A percentile compares a stretch with the other conserved stretches of the same genome.
Evolutionary conservation across 345 rosid genomes (phyloP).

Genomic region (Kernera saxatilis): DNA sequence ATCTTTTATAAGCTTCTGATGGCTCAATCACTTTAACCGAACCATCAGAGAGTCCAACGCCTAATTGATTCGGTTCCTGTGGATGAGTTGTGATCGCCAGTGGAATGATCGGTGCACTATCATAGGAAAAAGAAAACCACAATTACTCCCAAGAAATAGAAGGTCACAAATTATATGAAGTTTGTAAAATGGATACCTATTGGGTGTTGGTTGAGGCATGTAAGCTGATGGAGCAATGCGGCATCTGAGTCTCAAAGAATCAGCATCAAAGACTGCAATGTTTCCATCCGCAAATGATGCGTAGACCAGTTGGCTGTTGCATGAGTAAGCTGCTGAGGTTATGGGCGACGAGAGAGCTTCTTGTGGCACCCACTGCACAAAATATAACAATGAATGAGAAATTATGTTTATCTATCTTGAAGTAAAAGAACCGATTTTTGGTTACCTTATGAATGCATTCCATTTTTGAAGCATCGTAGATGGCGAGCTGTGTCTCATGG

Average conservation of each 20-base stretch:
- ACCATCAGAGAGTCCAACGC: constrained; percentile 73
- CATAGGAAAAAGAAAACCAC: neutral
- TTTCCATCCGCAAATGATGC: constrained; percentile 73
- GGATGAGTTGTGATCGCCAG: constrained; percentile 81
- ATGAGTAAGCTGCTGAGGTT: constrained; percentile 71
- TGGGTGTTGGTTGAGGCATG: constrained; percentile 47
- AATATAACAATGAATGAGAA: neutral
- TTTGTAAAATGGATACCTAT: constrained; percentile 38
- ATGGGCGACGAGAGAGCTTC: constrained; percentile 65
- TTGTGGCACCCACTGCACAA: constrained; percentile 84
- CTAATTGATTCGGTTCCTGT: constrained; percentile 62
- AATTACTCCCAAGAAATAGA: neutral
- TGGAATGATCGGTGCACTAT: constrained; percentile 63
- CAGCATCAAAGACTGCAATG: constrained; percentile 81
- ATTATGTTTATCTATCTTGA: too few relatives aligned
- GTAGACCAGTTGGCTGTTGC: constrained; percentile 76
- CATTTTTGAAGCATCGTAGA: constrained; percentile 68
- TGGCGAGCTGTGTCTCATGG: constrained; percentile 73
- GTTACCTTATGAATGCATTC: constrained; percentile 60
- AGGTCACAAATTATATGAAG: neutral
- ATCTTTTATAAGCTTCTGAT: constrained; percentile 57
- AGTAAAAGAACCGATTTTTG: too few relatives aligned
- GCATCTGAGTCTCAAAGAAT: constrained; percentile 66
- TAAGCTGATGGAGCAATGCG: constrained; percentile 72
- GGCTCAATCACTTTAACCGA: constrained; percentile 87